Base-by-base conservation (phyloP, 2,329 filamentous ascomycete genomes). In the Apiospora sp. region DNA sequence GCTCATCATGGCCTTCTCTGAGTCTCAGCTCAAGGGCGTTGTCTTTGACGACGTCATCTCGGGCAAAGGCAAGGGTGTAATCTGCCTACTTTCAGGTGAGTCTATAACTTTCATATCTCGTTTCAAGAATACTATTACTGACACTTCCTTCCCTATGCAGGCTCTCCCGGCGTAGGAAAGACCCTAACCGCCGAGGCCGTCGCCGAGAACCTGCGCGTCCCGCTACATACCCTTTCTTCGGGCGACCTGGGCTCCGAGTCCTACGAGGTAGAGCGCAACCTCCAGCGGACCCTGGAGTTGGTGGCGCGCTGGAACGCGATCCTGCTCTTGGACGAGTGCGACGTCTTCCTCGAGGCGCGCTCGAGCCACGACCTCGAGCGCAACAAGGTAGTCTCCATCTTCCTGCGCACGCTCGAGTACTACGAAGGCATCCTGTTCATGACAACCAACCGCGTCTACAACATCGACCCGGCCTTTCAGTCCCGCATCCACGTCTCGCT, bases 1-100 rank as follows among this genome's bases (percentile, higher is more conserved):
- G 51, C 81, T 89, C 13, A 84, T 89, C 74, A 81, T 85, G 8
- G 85, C 86, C 1, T 87, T 89, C 70, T 51, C 70, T 5, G 49
- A 72, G 12, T 41, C 24, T 0, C 68, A 72, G 13, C n/a, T 72
- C 12, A 2, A 37, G 5, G 34, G 68, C 2, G 24, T 30, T 27
- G n/a, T 27, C 4, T 72, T 72, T 72, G 71, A 72, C 4, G 72
- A 76, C 16, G 30, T 76, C 1, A 71, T 76, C n/a, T 68, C 69
- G 27, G 74, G 75, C 16, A 76, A 76, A 41, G 75, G 75, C 27
- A 46, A 71, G 64, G 37, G 64, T 5, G 54, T 61, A 12, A 61
- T 61, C 19, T 61, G 54, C 8, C 16, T 61, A 8, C 54, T 61
- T 2, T 61, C 54, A n/a, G 51, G 51, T 34, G 2, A 34, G 27